These are phyloP conservation scores for Arthrocladium fulminans DNA, from an alignment of 2,329 filamentous ascomycete species.

Conservation along the genomic window DNA sequence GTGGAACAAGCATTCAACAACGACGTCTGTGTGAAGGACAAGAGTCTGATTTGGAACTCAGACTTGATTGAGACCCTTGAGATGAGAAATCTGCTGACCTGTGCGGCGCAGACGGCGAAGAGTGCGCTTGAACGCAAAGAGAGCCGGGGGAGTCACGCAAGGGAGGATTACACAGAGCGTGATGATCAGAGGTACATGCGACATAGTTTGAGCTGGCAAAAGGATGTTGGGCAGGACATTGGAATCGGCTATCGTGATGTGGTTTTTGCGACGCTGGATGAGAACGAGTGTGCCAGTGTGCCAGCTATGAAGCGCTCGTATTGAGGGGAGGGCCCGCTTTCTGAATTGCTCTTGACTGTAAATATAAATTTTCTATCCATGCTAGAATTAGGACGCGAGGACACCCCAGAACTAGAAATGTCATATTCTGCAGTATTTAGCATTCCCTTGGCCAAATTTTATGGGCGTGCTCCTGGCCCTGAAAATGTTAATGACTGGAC, in stretches of 20 bases:
- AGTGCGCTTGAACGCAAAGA: slow-evolving; percentile 78
- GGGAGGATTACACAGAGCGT: slow-evolving; percentile 78
- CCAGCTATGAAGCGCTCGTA: slow-evolving; percentile 30
- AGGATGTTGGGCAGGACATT: slow-evolving; percentile 31
- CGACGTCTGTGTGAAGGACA: slow-evolving; percentile 81
- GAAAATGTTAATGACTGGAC: too few relatives aligned
- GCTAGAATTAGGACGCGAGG: too few relatives aligned
- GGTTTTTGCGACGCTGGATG: slow-evolving; percentile 36
- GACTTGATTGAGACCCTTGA: slow-evolving; percentile 82
- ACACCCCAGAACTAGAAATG: too few relatives aligned
- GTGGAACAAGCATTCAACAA: slow-evolving; percentile 62
- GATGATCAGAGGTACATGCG: slow-evolving; percentile 53
- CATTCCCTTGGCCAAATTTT: too few relatives aligned
- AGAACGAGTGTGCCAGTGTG: slow-evolving; percentile 33
- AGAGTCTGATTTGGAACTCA: slow-evolving; percentile 96
- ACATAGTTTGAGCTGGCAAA: slow-evolving; percentile 42
- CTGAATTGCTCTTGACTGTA: too few relatives aligned
- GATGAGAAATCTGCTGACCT: slow-evolving; percentile 77
- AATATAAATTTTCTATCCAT: too few relatives aligned
- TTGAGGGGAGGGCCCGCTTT: slow-evolving; percentile 15
- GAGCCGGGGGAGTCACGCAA: slow-evolving; percentile 75
- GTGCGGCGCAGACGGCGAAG: slow-evolving; percentile 72
- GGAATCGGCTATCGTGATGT: slow-evolving; percentile 35
- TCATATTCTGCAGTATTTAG: too few relatives aligned
- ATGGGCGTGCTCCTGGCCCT: too few relatives aligned